Conservation (phyloP, 2,329 filamentous ascomycete species). For the Colletotrichum spinosum region DNA sequence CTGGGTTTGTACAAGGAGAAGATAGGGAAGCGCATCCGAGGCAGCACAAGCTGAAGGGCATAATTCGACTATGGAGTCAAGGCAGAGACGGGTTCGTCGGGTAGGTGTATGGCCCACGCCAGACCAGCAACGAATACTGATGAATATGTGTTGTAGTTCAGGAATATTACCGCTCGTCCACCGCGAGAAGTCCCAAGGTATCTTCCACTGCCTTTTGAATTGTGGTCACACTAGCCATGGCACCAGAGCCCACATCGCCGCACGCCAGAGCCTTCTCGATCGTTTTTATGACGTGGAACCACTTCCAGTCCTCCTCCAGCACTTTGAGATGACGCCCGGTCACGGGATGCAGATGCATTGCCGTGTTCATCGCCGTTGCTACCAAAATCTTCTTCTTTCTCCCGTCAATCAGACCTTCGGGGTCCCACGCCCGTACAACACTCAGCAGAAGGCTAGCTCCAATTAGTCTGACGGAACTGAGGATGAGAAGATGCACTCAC, state of each 20-base stretch:
- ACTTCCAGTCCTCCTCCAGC: constrained; percentile 80
- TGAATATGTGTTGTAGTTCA: too few relatives aligned
- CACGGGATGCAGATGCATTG: constrained; percentile 90
- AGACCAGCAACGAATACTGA: too few relatives aligned
- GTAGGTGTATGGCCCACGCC: too few relatives aligned
- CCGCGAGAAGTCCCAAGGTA: constrained; percentile 50
- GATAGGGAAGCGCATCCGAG: too few relatives aligned
- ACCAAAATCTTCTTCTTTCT: constrained; percentile 77
- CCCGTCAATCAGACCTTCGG: constrained; percentile 68
- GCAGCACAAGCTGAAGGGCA: too few relatives aligned
- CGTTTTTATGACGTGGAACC: constrained; percentile 80
- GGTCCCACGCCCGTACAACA: constrained; percentile 90
- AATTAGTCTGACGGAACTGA: neutral
- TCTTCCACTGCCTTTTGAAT: constrained; percentile 76
- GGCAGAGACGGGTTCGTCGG: too few relatives aligned
- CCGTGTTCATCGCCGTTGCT: constrained; percentile 87
- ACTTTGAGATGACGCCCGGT: constrained; percentile 78
- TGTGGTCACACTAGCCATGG: constrained; percentile 84
- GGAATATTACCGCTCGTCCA: too few relatives aligned
- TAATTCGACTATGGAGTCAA: too few relatives aligned
- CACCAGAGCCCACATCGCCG: constrained; percentile 84
- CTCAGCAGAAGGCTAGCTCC: constrained; percentile 47
- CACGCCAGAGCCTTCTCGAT: constrained; percentile 85
- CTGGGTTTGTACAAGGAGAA: too few relatives aligned
- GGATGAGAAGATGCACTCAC: neutral